These are phyloP conservation scores for Scheffersomyces spartinae DNA, from an alignment of 805 yeast species.

Conservation along the genomic window DNA sequence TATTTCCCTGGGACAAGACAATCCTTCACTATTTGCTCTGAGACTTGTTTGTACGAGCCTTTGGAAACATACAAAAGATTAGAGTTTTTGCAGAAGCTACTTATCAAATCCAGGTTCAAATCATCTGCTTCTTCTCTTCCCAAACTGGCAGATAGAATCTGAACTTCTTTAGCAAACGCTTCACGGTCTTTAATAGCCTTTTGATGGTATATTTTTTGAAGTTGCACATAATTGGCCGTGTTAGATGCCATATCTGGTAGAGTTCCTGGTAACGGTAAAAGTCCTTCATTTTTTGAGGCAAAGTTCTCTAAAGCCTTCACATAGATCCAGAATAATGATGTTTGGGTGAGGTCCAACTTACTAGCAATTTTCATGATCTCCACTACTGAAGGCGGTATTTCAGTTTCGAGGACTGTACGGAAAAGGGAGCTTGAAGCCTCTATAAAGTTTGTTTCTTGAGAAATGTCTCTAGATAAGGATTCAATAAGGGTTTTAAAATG, in stretches of 20 bases:
- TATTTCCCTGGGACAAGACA: slow-evolving; percentile 6
- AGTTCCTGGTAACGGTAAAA: slow-evolving; percentile 61
- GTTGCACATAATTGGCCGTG: slow-evolving; percentile 44
- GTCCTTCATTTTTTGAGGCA: slow-evolving; percentile 19
- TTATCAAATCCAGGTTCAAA: too few species aligned
- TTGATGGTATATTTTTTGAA: slow-evolving; percentile 46
- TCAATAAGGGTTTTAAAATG: slow-evolving; percentile 26
- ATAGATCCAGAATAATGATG: slow-evolving; percentile 49
- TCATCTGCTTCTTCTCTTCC: slow-evolving; percentile 25
- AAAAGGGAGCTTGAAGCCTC: slow-evolving; percentile 25
- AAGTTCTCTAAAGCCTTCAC: slow-evolving; percentile 43
- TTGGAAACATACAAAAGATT: slow-evolving; percentile 37
- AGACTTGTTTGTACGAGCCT: slow-evolving; percentile 25
- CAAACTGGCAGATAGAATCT: slow-evolving; percentile 10
- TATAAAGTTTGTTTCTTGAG: slow-evolving; percentile 24
- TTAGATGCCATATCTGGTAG: slow-evolving; percentile 86
- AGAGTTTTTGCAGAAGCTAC: slow-evolving; percentile 63
- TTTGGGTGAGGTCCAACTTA: too few species aligned
- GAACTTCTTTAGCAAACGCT: slow-evolving; percentile 23
- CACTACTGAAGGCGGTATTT: slow-evolving; percentile 17
- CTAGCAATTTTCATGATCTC: too few species aligned
- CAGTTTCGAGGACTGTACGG: too few species aligned
- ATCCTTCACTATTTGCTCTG: slow-evolving; percentile 4
- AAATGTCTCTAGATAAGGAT: slow-evolving; percentile 30
- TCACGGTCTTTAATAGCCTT: slow-evolving; percentile 43